Conservation (phyloP, 306 rosid genomes). For the Boehmeria nivea region DNA sequence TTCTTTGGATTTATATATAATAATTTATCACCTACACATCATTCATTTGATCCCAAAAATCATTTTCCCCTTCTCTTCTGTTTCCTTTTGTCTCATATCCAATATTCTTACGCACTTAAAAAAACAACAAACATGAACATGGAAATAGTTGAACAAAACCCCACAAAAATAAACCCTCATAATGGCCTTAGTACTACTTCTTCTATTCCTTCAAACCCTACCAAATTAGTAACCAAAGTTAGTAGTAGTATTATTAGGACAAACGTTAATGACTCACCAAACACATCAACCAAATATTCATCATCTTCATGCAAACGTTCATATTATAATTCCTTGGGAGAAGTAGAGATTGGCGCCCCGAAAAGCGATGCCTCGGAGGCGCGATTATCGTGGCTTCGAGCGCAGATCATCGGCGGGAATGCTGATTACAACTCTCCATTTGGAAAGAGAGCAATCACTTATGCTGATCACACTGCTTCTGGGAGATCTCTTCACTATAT, state of each 20-base stretch:
- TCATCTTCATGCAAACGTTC: constrained; percentile 4
- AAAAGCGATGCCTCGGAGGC: constrained; percentile 19
- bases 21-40: too few relatives aligned
- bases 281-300: neutral
- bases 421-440: constrained; percentile 51
- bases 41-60: too few relatives aligned
- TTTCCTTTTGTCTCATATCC: too few relatives aligned
- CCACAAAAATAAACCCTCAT: neutral
- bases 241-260: neutral
- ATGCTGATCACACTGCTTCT: constrained; percentile 91
- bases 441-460: constrained; percentile 50
- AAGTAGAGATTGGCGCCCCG: constrained; percentile 22
- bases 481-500: constrained; percentile 57
- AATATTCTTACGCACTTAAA: too few relatives aligned
- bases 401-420: constrained; percentile 51
- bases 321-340: too few relatives aligned
- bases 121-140: too few relatives aligned
- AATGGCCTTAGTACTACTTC: too few relatives aligned
- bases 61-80: too few relatives aligned
- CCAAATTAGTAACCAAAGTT: neutral
- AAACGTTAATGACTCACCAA: too few relatives aligned
- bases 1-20: too few relatives aligned
- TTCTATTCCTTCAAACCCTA: neutral
- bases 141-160: too few relatives aligned
- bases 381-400: constrained; percentile 49